Percentiles rank a stretch among this genome's conserved stretches.
phyloP scores from a whole-genome alignment of 371 early-diverging fungal genomes.

The Mucor piriformis region DNA sequence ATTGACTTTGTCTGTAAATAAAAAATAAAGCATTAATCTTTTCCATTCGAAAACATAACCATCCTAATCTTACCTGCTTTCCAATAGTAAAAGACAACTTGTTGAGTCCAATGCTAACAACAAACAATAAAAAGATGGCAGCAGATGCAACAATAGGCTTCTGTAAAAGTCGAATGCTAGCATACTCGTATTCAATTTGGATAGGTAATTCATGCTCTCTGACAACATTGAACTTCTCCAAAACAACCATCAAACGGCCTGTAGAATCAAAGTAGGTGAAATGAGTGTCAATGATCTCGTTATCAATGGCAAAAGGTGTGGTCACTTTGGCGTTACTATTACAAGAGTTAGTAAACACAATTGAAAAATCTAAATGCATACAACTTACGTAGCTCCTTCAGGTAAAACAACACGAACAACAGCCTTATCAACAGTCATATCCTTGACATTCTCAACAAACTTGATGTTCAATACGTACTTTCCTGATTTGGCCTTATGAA shows the following conservation, averaged over 20 bases:
- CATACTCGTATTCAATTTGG: slow-evolving; percentile 52
- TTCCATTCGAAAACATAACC: background rate
- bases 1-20: slow-evolving; percentile 5
- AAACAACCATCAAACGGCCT: slow-evolving; percentile 65
- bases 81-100: slow-evolving; percentile 49
- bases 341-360: background rate
- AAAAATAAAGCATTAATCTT: background rate
- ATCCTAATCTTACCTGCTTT: slow-evolving; percentile 27
- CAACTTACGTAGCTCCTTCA: slow-evolving; percentile 85
- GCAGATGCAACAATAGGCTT: slow-evolving; percentile 51
- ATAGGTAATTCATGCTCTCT: slow-evolving; percentile 58
- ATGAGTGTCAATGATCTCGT: slow-evolving; percentile 35
- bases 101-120: slow-evolving; percentile 43
- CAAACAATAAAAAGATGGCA: slow-evolving; percentile 42
- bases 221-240: slow-evolving; percentile 68
- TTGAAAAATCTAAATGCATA: background rate
- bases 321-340: slow-evolving; percentile 60
- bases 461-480: slow-evolving; percentile 70
- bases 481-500: slow-evolving; percentile 54
- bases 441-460: slow-evolving; percentile 67
- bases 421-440: slow-evolving; percentile 68
- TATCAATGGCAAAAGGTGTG: slow-evolving; percentile 58
- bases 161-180: slow-evolving; percentile 37
- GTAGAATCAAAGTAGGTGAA: slow-evolving; percentile 78
- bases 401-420: slow-evolving; percentile 82